Evolutionary conservation across 805 yeast genomes (phyloP), one percentile per base, ranked within the genome.

Genomic region (Cyberlindnera xishuangbannaensis): DNA sequence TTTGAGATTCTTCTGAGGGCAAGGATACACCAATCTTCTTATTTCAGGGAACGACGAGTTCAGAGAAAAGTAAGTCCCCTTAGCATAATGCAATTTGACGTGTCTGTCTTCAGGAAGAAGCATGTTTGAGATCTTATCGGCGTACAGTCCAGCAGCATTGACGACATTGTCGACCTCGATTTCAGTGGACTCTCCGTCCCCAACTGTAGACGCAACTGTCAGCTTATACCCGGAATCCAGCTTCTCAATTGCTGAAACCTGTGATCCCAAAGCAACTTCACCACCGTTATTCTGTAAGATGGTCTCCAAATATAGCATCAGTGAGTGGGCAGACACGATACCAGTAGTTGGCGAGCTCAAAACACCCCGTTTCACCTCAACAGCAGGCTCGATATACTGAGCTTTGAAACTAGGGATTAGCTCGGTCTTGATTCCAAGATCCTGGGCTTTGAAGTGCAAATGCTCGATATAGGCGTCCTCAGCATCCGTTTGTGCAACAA

Each of bases 281-380:
- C 86, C 95, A 3, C 66, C 76, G 33, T 68, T 53, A 18, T 64
- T 61, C 38, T 79, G 83, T 29, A 81, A 65, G 13, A 58, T 56
- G 0, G 80, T 67, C 33, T 70, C 67, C 30, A 71, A 61, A 53
- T 67, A 84, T 19, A 67, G 67, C 71, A 82, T 73, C 36, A 82
- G 64, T 6, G 83, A 77, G 55, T 88, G 95, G 0, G 94, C 86
- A 11, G 85, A 77, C 2, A 86, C 57, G 14, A 87, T 88, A 1
- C 97, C 96, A 0, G 95, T 81, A 1, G 87, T 67, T 2, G 95
- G 92, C 7, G 94, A 82, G 38, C 67, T 68, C 27, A 87, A 61
- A 2, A 78, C 71, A 0, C 83, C 87, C 21, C 64, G 56, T 4
- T 65, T 57, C 0, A 87, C 95, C 6, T 52, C 55, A 17, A 87